Evolutionary conservation across 2,329 filamentous ascomycete genomes (phyloP).

Genomic region (Cryphonectria carpinicola): DNA sequence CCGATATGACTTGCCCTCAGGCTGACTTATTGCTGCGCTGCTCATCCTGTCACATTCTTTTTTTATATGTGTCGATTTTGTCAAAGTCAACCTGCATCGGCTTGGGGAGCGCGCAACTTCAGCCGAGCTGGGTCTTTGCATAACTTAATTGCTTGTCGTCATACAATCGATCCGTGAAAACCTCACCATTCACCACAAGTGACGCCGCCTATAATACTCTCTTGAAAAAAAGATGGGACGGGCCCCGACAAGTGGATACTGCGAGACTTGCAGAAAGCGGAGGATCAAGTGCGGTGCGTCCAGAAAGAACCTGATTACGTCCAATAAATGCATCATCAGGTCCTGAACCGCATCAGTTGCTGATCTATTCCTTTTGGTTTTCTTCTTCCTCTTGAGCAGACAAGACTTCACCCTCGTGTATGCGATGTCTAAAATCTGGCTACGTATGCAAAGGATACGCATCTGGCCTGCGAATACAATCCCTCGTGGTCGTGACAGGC

Average conservation of each 20-base stretch:
- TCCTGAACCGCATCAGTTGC: not conserved
- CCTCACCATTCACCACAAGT: not conserved
- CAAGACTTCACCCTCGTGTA: slow-evolving; percentile 33
- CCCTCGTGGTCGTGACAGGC: slow-evolving; percentile 32
- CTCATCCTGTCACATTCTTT: not conserved
- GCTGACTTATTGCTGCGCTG: not conserved
- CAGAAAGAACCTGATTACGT: not conserved
- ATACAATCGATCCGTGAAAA: not conserved
- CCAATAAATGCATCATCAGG: not conserved
- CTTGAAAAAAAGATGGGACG: slow-evolving; percentile 31
- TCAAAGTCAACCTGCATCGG: no score
- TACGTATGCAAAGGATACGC: slow-evolving; percentile 35
- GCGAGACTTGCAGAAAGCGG: slow-evolving; percentile 36
- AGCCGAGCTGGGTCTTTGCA: no score
- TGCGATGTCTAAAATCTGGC: slow-evolving; percentile 33
- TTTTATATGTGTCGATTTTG: not conserved
- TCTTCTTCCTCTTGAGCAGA: slow-evolving; percentile 19
- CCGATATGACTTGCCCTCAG: not conserved
- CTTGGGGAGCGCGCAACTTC: no score
- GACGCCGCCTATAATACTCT: not conserved
- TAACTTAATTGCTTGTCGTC: no score
- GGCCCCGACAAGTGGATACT: slow-evolving; percentile 36
- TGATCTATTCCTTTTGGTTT: not conserved
- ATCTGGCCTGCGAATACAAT: slow-evolving; percentile 35
- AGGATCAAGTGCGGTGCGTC: slow-evolving; percentile 35